Percentiles rank a stretch among this genome's conserved stretches.
Conservation (phyloP, 352 stramenopile species). For the Phytophthora parvispora region DNA sequence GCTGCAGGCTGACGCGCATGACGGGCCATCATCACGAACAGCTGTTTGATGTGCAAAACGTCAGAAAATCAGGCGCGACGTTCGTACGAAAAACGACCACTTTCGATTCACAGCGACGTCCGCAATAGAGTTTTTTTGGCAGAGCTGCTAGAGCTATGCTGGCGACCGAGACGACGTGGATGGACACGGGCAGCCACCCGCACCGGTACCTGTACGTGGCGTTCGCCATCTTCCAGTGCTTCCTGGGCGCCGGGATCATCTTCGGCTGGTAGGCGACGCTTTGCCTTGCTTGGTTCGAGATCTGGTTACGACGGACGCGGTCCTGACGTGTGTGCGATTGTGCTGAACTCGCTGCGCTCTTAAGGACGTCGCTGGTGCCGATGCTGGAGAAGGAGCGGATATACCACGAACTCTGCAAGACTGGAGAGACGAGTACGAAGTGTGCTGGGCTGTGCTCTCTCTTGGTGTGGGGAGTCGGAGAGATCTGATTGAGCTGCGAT, state of each 20-base stretch:
- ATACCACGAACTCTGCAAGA: constrained; percentile 63
- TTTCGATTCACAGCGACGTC: constrained; percentile 8
- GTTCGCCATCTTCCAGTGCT: constrained; percentile 75
- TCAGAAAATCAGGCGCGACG: constrained; percentile 25
- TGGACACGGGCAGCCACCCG: constrained; percentile 33
- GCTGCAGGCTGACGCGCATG: too few species aligned
- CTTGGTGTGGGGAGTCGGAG: background rate
- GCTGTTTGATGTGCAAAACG: background rate
- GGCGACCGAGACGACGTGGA: constrained; percentile 34
- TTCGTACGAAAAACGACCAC: constrained; percentile 7
- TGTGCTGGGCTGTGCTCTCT: constrained; percentile 2
- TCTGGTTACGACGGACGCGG: background rate
- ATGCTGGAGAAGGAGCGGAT: constrained; percentile 69
- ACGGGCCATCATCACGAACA: background rate
- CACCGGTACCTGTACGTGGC: constrained; percentile 55
- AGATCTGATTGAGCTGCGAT: background rate
- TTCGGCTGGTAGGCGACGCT: constrained; percentile 58
- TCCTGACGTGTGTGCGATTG: too few species aligned
- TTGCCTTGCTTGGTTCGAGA: constrained; percentile 6
- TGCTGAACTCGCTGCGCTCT: too few species aligned
- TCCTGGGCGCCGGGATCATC: constrained; percentile 67
- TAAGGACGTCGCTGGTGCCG: constrained; percentile 70
- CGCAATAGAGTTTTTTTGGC: background rate
- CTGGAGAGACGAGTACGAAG: constrained; percentile 47
- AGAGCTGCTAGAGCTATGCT: constrained; percentile 30